Evolutionary conservation across 2,329 filamentous ascomycete species (phyloP).

Genomic region (Akanthomyces lecanii): DNA sequence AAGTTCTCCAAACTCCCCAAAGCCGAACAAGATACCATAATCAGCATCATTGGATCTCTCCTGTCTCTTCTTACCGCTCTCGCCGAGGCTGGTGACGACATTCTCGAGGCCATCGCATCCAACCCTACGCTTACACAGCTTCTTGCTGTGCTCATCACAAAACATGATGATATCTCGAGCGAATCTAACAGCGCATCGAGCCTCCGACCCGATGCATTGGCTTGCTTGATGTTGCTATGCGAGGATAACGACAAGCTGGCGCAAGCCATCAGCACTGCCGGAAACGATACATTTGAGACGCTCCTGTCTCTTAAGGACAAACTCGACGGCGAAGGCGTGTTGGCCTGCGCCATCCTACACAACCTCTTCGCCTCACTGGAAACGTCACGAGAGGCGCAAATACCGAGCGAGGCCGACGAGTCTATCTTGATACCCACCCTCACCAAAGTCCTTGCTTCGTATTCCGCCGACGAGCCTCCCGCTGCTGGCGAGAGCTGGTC

Average conservation of each 20-base stretch:
- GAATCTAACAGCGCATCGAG: constrained; percentile 38
- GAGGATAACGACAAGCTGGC: constrained; percentile 56
- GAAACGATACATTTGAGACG: constrained; percentile 33
- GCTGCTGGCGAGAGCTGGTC: constrained; percentile 35
- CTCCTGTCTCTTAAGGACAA: constrained; percentile 46
- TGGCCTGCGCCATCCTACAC: constrained; percentile 59
- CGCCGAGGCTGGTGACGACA: constrained; percentile 57
- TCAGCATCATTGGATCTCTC: constrained; percentile 52
- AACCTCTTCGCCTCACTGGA: constrained; percentile 51
- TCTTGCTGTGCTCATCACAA: constrained; percentile 49
- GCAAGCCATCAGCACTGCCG: constrained; percentile 46
- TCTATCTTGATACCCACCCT: constrained; percentile 35
- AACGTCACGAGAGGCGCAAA: constrained; percentile 21
- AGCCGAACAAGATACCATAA: constrained; percentile 49
- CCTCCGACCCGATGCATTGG: constrained; percentile 45
- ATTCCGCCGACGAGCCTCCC: constrained; percentile 25
- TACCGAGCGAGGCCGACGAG: constrained; percentile 30
- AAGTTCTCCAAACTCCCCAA: constrained; percentile 46
- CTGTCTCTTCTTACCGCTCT: constrained; percentile 50
- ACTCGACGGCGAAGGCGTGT: constrained; percentile 46
- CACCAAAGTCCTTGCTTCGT: constrained; percentile 28
- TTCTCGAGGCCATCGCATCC: constrained; percentile 49
- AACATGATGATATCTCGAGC: constrained; percentile 36
- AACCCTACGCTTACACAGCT: constrained; percentile 48
- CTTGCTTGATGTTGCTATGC: constrained; percentile 53